phyloP scores from a whole-genome alignment of 2,329 filamentous ascomycete species.

The Alternaria triticimaculans region DNA sequence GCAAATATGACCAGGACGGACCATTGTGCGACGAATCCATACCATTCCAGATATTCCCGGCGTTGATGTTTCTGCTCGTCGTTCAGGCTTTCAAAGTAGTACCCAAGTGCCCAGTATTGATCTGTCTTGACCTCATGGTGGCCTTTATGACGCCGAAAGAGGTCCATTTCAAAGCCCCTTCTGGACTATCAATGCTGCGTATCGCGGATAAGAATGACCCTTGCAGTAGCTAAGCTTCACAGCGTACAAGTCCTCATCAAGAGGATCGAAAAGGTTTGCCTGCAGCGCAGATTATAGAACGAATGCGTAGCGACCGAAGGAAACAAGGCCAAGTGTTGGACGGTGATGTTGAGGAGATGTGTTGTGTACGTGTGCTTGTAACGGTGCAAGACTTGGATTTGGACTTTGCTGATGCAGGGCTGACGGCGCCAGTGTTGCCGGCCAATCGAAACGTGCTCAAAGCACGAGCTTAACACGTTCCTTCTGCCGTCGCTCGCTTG shows the following conservation, averaged over 20 bases:
- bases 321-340: not conserved
- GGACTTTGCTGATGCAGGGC: constrained; percentile 12
- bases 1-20: constrained; percentile 58
- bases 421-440: constrained; percentile 3
- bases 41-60: constrained; percentile 60
- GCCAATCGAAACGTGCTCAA: constrained; percentile 26
- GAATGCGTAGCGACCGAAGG: not conserved
- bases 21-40: constrained; percentile 63
- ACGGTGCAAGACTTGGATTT: constrained; percentile 11
- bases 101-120: constrained; percentile 50
- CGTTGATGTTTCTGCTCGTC: constrained; percentile 58
- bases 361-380: constrained; percentile 15
- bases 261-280: not conserved
- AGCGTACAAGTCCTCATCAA: not conserved
- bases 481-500: not conserved
- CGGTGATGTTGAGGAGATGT: not conserved
- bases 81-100: constrained; percentile 61
- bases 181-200: not conserved
- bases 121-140: constrained; percentile 34
- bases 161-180: constrained; percentile 17
- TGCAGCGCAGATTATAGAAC: not conserved
- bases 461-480: not conserved
- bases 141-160: constrained; percentile 29
- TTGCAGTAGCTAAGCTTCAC: constrained; percentile 1
- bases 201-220: not conserved